A percentile compares a stretch with the other conserved stretches of the same genome.
Evolutionary conservation across 306 rosid species (phyloP).

Genomic region (Betula pendula): DNA sequence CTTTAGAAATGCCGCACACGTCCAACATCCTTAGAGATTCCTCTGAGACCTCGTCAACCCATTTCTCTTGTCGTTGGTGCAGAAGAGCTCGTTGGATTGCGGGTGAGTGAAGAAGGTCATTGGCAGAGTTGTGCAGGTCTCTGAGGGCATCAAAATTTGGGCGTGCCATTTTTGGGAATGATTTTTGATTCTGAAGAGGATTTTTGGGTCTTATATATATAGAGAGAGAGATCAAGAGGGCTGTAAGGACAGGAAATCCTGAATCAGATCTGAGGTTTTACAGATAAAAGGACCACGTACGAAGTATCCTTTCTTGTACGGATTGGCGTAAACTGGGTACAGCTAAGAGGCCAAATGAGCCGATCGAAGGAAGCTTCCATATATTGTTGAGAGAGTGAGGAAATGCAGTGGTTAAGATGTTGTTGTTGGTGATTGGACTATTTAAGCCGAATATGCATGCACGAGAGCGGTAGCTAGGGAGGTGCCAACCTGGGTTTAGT

Average conservation of each 20-base stretch:
- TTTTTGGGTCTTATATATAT: constrained; percentile 1
- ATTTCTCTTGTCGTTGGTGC: constrained; percentile 42
- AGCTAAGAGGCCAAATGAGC: constrained; percentile 44
- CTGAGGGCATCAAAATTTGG: constrained; percentile 56
- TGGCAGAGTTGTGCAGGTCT: constrained; percentile 55
- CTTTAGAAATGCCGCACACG: constrained; percentile 56
- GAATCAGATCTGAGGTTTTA: constrained; percentile 40
- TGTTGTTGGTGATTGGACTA: constrained; percentile 12
- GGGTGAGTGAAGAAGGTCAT: constrained; percentile 53
- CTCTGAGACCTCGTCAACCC: constrained; percentile 53
- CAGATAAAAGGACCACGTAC: constrained; percentile 25
- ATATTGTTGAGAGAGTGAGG: not conserved
- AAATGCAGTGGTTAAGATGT: not conserved
- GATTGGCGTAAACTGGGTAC: constrained; percentile 32
- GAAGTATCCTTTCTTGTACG: constrained; percentile 44
- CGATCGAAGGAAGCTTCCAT: constrained; percentile 43
- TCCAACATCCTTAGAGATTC: constrained; percentile 59
- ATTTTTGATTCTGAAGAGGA: not conserved
- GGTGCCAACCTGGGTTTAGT: constrained; percentile 17
- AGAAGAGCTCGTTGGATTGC: constrained; percentile 42
- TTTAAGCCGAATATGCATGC: constrained; percentile 3
- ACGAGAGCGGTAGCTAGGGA: not conserved
- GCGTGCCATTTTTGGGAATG: constrained; percentile 29
- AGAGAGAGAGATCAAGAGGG: constrained; percentile 5
- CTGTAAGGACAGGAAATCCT: not conserved